phyloP scores from a whole-genome alignment of 306 rosid species.

The apple (Malus domestica) region ASM211411v1 NC_041800.1:6322501-6323000 shows the following conservation, averaged over 20 bases:
- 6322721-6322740: slow-evolving; percentile 28
- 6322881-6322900: not conserved
- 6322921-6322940: not conserved
- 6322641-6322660: slow-evolving; percentile 47
- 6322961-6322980: not conserved
- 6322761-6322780: slow-evolving; percentile 34
- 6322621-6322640: slow-evolving; percentile 21
- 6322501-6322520: not conserved
- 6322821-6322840: slow-evolving; percentile 45
- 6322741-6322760: slow-evolving; percentile 29
- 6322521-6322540: slow-evolving; percentile 6
- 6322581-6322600: slow-evolving; percentile 26
- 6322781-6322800: slow-evolving; percentile 54
- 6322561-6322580: slow-evolving; percentile 2
- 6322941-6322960: not conserved
- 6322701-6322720: slow-evolving; percentile 37
- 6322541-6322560: slow-evolving; percentile 15
- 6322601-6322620: not conserved
- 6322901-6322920: not conserved
- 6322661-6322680: slow-evolving; percentile 48
- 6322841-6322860: slow-evolving; percentile 14
- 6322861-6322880: not conserved
- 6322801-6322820: slow-evolving; percentile 37
- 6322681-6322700: slow-evolving; percentile 50
- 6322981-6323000: accelerated